Evolutionary conservation across 2,329 filamentous ascomycete genomes (phyloP), one percentile per base, ranked within the genome.

Genomic region (Pseudocercospora macadamiae): DNA sequence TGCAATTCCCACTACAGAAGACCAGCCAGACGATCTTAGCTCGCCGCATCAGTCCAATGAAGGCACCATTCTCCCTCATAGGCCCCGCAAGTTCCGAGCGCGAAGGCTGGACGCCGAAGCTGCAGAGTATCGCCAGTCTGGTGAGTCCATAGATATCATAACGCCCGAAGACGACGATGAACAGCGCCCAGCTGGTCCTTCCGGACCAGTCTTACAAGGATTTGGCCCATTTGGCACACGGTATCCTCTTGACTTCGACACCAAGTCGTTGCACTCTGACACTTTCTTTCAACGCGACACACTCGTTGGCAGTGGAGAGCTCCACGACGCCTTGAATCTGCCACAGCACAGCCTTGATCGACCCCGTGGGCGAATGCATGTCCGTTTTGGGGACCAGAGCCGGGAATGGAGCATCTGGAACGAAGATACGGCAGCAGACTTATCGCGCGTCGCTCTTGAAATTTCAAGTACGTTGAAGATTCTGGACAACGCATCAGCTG

Each of bases 261-360:
- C 84, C 7, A 68, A 68, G 4, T 80, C 82, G 21, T 69, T 87
- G 6, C 73, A 72, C 7, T 61, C 75, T 5, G 83, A 80, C 1
- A 84, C 81, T 0, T 85, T 79, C 65, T 86, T 86, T 61, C 81
- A 83, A 60, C 71, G 78, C 42, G 77, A 74, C 45, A 85, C 83
- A 3, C 83, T 87, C 59, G 75, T 87, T 57, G 84, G 85, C 25
- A 83, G 82, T 63, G 83, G 82, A 2, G 79, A 82, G 23, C 79
- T 87, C 47, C 68, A 71, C 14, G 75, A 74, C 32, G 79, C 79
- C 32, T 63, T 86, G 4, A 62, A 71, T 9, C 16, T 81, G 9
- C 51, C 55, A 18, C 64, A 69, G 5, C 72, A 80, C 37, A 70
- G 82, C 62, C 59, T 85, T 23, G 79, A 83, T 59, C 65, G 70